A percentile compares a stretch with the other conserved stretches of the same genome.
phyloP scores from a whole-genome alignment of 805 yeast genomes.

The Wickerhamiella musiphila region DNA sequence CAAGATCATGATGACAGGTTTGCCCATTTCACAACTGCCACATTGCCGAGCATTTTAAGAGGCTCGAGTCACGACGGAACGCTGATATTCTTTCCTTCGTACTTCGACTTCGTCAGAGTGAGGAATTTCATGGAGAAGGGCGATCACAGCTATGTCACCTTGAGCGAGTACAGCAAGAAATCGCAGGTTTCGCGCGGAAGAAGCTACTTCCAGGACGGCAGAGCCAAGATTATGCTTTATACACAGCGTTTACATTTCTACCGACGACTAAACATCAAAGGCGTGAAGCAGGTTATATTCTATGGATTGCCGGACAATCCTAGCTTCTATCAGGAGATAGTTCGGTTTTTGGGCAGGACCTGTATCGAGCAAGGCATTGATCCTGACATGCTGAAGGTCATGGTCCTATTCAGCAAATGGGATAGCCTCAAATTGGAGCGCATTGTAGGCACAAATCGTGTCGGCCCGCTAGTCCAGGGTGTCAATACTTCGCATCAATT shows the following conservation, averaged over 20 bases:
- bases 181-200: slow-evolving; percentile 57
- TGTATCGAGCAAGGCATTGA: slow-evolving; percentile 35
- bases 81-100: slow-evolving; percentile 65
- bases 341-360: slow-evolving; percentile 40
- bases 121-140: slow-evolving; percentile 47
- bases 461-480: slow-evolving; percentile 52
- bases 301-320: slow-evolving; percentile 81
- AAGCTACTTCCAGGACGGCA: slow-evolving; percentile 44
- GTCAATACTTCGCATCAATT: slow-evolving; percentile 64
- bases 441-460: slow-evolving; percentile 61
- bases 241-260: slow-evolving; percentile 90
- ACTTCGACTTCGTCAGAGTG: slow-evolving; percentile 68
- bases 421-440: slow-evolving; percentile 68
- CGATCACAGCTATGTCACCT: slow-evolving; percentile 47
- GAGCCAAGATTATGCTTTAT: slow-evolving; percentile 58
- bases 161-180: slow-evolving; percentile 70
- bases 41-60: slow-evolving; percentile 52
- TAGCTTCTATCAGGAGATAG: slow-evolving; percentile 58
- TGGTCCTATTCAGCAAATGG: slow-evolving; percentile 56
- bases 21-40: slow-evolving; percentile 55
- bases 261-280: slow-evolving; percentile 68
- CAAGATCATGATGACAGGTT: slow-evolving; percentile 73
- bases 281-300: slow-evolving; percentile 67
- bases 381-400: slow-evolving; percentile 34
- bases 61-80: slow-evolving; percentile 55